phyloP scores from a whole-genome alignment of 2,329 filamentous ascomycete genomes.

The Trichoderma citrinoviride region DNA sequence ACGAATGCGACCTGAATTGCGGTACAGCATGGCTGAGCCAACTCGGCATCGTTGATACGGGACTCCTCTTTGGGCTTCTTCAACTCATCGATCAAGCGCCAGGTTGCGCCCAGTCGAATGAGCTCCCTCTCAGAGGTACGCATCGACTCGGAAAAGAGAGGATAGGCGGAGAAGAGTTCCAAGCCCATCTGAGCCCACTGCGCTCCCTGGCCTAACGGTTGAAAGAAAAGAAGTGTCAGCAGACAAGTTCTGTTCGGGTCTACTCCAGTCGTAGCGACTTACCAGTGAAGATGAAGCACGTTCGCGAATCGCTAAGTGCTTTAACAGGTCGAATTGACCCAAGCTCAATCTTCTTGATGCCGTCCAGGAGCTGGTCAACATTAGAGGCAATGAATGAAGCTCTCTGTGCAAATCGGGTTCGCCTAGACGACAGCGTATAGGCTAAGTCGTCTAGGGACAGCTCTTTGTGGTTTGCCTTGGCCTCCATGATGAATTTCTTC shows the following conservation, averaged over 20 bases:
- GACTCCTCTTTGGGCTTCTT: conserved; percentile 9
- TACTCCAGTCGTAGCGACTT: not conserved
- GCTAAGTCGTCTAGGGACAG: conserved; percentile 17
- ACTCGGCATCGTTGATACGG: conserved; percentile 20
- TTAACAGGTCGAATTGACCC: conserved; percentile 15
- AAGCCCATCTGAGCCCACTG: conserved; percentile 20
- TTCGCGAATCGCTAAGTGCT: not conserved
- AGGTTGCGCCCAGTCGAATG: conserved; percentile 14
- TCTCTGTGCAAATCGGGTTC: conserved; percentile 11
- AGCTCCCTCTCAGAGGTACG: conserved; percentile 4
- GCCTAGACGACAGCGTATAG: conserved; percentile 13
- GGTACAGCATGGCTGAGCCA: conserved; percentile 33
- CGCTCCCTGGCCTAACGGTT: conserved; percentile 17
- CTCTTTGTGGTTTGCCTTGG: conserved; percentile 3
- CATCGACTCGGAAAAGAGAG: conserved; percentile 14
- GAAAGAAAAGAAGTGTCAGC: not conserved
- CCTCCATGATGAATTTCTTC: conserved; percentile 7
- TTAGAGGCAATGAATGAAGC: conserved; percentile 13
- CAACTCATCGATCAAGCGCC: conserved; percentile 17
- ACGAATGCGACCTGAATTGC: conserved; percentile 44
- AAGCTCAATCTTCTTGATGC: conserved; percentile 12
- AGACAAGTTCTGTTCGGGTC: not conserved
- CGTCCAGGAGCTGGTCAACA: conserved; percentile 7
- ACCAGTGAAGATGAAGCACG: conserved; percentile 21
- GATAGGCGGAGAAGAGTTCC: conserved; percentile 5